Evolutionary conservation across 2,329 filamentous ascomycete species (phyloP).

Genomic region (Endocalyx cinctus): DNA sequence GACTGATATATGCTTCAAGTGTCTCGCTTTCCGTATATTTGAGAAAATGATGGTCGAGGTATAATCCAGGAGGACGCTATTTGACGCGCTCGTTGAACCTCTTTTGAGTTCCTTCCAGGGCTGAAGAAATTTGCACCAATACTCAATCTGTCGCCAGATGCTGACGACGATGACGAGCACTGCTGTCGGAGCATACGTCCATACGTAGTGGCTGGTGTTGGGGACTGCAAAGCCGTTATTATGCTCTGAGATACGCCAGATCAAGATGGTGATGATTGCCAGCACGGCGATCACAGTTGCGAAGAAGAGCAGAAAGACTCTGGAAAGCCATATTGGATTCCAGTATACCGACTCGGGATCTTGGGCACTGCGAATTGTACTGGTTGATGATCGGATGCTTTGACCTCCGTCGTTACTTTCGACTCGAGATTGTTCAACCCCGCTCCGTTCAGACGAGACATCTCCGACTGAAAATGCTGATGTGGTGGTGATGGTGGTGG

Average conservation of each 20-base stretch:
- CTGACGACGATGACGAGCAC: conserved; percentile 2
- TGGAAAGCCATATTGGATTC: conserved; percentile 1
- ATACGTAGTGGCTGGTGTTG: not conserved
- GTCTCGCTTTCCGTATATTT: conserved; percentile 1
- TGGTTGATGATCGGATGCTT: too few species aligned
- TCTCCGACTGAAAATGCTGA: too few species aligned
- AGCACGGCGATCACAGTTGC: not conserved
- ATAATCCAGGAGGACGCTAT: conserved; percentile 5
- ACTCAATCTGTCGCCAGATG: conserved; percentile 3
- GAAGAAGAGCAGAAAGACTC: conserved; percentile 1
- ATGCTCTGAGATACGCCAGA: conserved; percentile 1
- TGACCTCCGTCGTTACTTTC: too few species aligned
- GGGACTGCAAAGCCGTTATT: not conserved
- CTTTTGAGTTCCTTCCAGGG: conserved; percentile 1
- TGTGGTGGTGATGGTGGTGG: too few species aligned
- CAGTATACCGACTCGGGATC: too few species aligned
- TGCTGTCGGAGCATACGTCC: conserved; percentile 3
- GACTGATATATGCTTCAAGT: conserved; percentile 1
- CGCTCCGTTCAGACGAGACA: too few species aligned
- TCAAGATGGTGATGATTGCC: not conserved
- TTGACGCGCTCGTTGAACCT: not conserved
- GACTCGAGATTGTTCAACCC: too few species aligned
- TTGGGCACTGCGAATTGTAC: too few species aligned
- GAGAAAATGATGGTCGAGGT: conserved; percentile 2
- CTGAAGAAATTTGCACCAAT: conserved; percentile 2